Evolutionary conservation across 2,329 filamentous ascomycete species (phyloP), one percentile per base, ranked within the genome.

Genomic region (Nannizziopsis barbatae): DNA sequence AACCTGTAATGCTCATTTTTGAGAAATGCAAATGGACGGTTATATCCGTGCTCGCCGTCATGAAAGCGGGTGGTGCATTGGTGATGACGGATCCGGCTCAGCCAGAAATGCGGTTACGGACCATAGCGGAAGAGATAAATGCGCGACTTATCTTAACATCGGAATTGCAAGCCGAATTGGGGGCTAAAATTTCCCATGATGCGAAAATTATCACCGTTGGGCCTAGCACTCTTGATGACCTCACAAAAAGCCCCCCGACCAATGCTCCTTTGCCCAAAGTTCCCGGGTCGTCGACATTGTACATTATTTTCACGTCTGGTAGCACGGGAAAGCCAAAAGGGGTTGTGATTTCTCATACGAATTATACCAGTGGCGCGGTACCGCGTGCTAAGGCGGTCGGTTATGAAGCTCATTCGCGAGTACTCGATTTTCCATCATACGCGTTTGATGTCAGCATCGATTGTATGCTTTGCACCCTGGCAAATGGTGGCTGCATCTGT

Each of bases 251-350:
- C 7, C 20, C 41, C 17, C 33, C 18, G 9, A n/a, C 22, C 10
- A 10, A 33, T 6, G 18, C 11, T 10, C 18, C 10, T 14, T 30
- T 52, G 20, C 53, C 49, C 12, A 35, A 36, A n/a, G 50, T 55
- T 22, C 41, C 49, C 5, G 44, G 48, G 39, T 50, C 47, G 10
- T 50, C 52, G 17, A 51, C 50, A 2, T 41, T 81, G 2, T 84
- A 80, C 57, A 70, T 80, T 2, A 73, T 84, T 11, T 79, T 83
- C 55, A 75, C 74, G 1, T 74, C 74, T 8, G 75, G 75, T 0
- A 75, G 75, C 7, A 75, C 75, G 0, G 72, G 72, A 18, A 68
- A 66, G 35, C 71, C 73, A 0, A 77, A 78, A 47, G 80, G 79
- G 2, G 74, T 82, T 14, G 75, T 79, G 32, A 78, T 82, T 45